Base-by-base conservation (phyloP, 1,284 basidiomycete species). In the Ustilago xerochloae region DNA sequence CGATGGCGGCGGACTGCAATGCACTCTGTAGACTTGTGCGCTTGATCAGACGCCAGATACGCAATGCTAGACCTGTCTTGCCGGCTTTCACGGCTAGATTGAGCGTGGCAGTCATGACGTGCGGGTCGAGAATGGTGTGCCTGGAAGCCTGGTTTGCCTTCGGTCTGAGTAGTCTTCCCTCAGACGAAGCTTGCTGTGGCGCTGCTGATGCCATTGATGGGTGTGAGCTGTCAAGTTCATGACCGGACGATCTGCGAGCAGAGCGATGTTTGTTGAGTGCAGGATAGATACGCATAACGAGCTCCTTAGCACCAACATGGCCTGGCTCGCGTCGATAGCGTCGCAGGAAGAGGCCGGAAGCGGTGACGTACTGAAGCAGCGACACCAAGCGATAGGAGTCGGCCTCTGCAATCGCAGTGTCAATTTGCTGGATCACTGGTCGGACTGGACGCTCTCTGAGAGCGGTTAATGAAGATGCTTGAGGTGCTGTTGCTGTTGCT, bases 21-120 rank as follows among this genome's bases (percentile, higher is more conserved):
- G 54, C 51, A 46, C 75, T 77, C 33, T 74, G 63, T 20, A 65
- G 26, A 45, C 71, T 73, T 16, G 60, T 63, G 9, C 69, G 70
- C 60, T 79, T 79, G 33, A 76, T 54, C n/a, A 78, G 49, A 35
- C 62, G 69, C 77, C 77, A 81, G n/a, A 80, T 36, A 18, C 72
- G 71, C 46, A 80, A 29, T 12, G 65, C 66, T 10, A 80, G 53
- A 18, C 62, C 63, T 1, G 66, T 63, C 43, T 71, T 69, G 24
- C 77, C 77, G 20, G 70, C 72, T 22, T 62, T 64, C 24, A 59
- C 73, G 2, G 73, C 78, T 3, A 81, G 61, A 22, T 75, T 65
- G 49, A 79, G 66, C 26, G 61, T 51, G 2, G 77, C 73, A 1
- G 68, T 72, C 49, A 75, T 33, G 12, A 81, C 66, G 18, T 70